Percentiles rank a stretch among this genome's conserved stretches.
Evolutionary conservation across 768 basidiomycete genomes (phyloP).

Genomic region (Calocybe cyanea): DNA sequence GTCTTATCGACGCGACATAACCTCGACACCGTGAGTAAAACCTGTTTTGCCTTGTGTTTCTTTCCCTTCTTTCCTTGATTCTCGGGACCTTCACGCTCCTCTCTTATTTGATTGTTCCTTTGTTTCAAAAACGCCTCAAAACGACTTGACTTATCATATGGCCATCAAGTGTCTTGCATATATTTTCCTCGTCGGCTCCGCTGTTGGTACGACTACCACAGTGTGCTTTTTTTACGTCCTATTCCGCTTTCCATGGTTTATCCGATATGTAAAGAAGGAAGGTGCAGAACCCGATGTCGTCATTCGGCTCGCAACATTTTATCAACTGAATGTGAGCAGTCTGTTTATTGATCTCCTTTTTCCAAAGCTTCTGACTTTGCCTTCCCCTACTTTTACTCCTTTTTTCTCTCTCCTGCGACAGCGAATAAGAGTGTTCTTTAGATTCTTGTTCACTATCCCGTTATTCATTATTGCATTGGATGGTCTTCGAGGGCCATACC

Average conservation of each 20-base stretch:
- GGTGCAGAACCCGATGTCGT: constrained; percentile 76
- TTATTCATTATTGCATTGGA: constrained; percentile 66
- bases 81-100: no score
- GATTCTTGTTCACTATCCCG: constrained; percentile 71
- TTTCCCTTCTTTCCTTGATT: no score
- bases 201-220: constrained; percentile 64
- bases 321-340: constrained; percentile 67
- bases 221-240: constrained; percentile 71
- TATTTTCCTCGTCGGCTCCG: constrained; percentile 72
- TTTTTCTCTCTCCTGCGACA: constrained; percentile 20
- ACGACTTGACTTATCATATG: constrained; percentile 14
- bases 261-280: constrained; percentile 64
- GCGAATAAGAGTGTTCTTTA: constrained; percentile 70
- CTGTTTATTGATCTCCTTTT: background rate
- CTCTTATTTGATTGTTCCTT: no score
- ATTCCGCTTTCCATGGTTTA: constrained; percentile 64
- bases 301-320: constrained; percentile 69
- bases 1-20: constrained; percentile 55
- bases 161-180: constrained; percentile 57
- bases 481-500: constrained; percentile 47
- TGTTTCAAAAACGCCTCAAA: no score
- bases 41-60: background rate
- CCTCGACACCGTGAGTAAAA: constrained; percentile 53
- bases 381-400: background rate
- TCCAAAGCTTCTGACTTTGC: background rate